phyloP scores from a whole-genome alignment of 2,329 filamentous ascomycete genomes.

The Lachnellula subtilissima region DNA sequence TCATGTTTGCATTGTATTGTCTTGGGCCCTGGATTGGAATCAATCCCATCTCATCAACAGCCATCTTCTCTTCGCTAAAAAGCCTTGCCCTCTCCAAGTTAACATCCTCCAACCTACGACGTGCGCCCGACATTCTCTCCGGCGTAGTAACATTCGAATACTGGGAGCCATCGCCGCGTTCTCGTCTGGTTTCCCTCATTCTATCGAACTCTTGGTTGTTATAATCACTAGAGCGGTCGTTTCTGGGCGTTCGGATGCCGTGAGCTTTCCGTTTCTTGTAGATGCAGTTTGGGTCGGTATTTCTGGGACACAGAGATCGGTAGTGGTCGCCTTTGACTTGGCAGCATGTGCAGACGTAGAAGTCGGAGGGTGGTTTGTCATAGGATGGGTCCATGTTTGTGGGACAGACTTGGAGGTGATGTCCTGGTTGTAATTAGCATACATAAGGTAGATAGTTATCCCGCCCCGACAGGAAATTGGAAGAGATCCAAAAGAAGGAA shows the following conservation, averaged over 20 bases:
- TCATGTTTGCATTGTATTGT: background rate
- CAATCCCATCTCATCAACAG: background rate
- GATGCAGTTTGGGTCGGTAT: constrained; percentile 31
- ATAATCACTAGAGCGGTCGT: background rate
- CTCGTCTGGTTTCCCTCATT: background rate
- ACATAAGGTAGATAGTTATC: too few relatives aligned
- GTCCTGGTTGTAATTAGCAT: constrained; percentile 30
- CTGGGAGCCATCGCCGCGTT: background rate
- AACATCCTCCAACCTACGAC: background rate
- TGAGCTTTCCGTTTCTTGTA: constrained; percentile 29
- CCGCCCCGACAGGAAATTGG: background rate
- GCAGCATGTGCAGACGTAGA: constrained; percentile 36
- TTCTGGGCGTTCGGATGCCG: constrained; percentile 6
- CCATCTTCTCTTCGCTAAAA: background rate
- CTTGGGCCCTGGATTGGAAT: background rate
- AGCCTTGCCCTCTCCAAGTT: background rate
- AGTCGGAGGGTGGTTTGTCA: constrained; percentile 30
- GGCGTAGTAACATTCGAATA: background rate
- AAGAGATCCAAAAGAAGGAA: background rate
- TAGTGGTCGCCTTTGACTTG: constrained; percentile 33
- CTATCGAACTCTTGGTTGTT: background rate
- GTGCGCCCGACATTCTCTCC: background rate
- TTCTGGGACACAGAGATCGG: constrained; percentile 35
- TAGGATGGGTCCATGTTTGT: constrained; percentile 39
- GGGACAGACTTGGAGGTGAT: constrained; percentile 37